phyloP scores from a whole-genome alignment of 129 eudicot species.

The Artemisia tridentata region DNA sequence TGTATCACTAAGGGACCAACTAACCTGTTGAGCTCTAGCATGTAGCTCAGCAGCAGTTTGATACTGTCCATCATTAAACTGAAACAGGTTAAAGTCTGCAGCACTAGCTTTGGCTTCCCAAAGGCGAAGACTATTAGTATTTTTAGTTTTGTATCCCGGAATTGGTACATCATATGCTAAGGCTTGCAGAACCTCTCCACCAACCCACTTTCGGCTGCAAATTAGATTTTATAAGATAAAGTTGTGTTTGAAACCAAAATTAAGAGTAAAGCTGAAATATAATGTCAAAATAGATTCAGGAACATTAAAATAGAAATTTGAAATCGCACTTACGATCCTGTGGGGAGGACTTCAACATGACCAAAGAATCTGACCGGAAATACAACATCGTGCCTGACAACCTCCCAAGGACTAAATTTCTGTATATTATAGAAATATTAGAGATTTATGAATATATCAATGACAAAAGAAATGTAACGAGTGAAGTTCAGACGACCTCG shows the following conservation, averaged over 20 bases:
- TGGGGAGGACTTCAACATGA: constrained; percentile 77
- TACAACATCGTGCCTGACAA: constrained; percentile 87
- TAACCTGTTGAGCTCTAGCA: constrained; percentile 93
- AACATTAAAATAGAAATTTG: constrained; percentile 6
- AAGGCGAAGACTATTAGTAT: constrained; percentile 95
- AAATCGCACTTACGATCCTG: constrained; percentile 78
- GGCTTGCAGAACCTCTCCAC: constrained; percentile 93
- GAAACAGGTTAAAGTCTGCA: constrained; percentile 76
- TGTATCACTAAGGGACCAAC: constrained; percentile 12
- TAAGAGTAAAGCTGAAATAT: not conserved
- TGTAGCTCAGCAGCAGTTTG: constrained; percentile 86
- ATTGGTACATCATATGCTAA: constrained; percentile 96
- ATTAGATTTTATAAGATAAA: not conserved
- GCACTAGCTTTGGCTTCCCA: constrained; percentile 99
- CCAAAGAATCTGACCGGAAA: constrained; percentile 96
- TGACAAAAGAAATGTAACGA: not conserved
- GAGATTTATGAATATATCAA: not conserved
- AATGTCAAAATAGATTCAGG: not conserved
- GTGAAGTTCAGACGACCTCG: constrained; percentile 73
- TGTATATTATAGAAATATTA: constrained; percentile 33
- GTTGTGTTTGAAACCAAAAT: not conserved
- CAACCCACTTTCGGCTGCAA: constrained; percentile 89
- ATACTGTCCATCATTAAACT: constrained; percentile 92
- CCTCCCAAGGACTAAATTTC: constrained; percentile 99
- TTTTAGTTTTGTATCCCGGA: constrained; percentile 98